Conservation (phyloP, 768 basidiomycete species). For the Termitomyces sp. region DNA sequence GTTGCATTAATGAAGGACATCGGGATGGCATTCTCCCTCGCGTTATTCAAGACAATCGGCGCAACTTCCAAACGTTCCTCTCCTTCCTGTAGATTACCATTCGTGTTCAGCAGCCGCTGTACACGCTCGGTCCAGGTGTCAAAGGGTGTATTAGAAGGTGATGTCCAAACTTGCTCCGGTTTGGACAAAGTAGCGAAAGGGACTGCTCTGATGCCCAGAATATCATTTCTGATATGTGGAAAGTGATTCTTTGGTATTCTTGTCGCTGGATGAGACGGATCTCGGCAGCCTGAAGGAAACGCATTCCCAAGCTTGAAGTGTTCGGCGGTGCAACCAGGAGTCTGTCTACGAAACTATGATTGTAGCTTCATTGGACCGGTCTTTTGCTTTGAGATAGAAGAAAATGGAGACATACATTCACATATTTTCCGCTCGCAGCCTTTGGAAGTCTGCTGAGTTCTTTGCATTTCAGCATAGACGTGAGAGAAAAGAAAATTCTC, state of each 20-base stretch:
- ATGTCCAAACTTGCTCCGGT: conserved; percentile 17
- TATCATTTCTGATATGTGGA: conserved; percentile 9
- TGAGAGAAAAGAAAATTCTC: neutral
- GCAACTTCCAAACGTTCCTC: conserved; percentile 6
- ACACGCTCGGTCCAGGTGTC: conserved; percentile 18
- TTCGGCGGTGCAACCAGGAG: conserved; percentile 28
- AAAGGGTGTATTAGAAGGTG: conserved; percentile 15
- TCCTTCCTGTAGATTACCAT: neutral
- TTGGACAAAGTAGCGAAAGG: conserved; percentile 26
- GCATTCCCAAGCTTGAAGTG: conserved; percentile 9
- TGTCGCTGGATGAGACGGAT: conserved; percentile 24
- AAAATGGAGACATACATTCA: conserved; percentile 26
- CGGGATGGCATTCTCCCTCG: conserved; percentile 19
- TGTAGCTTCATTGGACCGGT: neutral
- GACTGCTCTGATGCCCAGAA: conserved; percentile 22
- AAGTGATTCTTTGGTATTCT: conserved; percentile 2
- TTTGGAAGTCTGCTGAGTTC: conserved; percentile 31
- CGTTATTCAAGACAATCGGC: conserved; percentile 16
- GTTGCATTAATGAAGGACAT: conserved; percentile 34
- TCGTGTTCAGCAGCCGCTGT: conserved; percentile 2
- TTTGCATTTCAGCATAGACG: conserved; percentile 21
- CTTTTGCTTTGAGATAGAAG: neutral
- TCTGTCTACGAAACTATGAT: conserved; percentile 35
- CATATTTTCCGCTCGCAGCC: conserved; percentile 24
- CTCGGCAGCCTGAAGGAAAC: conserved; percentile 14